These are phyloP conservation scores for Curvularia verruculosa DNA, from an alignment of 2,329 filamentous ascomycete species.

Conservation along the genomic window DNA sequence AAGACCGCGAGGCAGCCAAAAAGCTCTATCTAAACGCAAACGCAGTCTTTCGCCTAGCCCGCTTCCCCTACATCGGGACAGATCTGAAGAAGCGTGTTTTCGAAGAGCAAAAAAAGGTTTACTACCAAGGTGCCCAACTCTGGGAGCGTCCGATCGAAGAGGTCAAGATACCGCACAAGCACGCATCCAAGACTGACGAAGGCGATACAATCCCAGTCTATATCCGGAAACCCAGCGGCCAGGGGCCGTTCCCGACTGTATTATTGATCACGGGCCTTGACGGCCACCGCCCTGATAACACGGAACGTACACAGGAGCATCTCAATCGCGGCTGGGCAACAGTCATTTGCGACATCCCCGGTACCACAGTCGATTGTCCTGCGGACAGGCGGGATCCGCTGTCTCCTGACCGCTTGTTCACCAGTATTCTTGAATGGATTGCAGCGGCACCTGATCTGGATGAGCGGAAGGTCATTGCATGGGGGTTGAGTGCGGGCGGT, in stretches of 20 bases:
- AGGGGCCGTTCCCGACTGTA: constrained; percentile 56
- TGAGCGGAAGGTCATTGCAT: constrained; percentile 55
- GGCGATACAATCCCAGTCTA: constrained; percentile 65
- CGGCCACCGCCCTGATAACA: constrained; percentile 61
- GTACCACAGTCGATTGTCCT: constrained; percentile 61
- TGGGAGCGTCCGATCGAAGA: constrained; percentile 64
- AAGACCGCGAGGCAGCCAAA: constrained; percentile 59
- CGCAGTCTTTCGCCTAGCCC: constrained; percentile 72
- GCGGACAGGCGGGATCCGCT: constrained; percentile 55
- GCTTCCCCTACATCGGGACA: constrained; percentile 66
- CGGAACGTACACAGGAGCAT: constrained; percentile 54
- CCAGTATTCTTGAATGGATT: constrained; percentile 60
- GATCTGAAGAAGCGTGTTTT: constrained; percentile 65
- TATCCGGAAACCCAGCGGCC: constrained; percentile 60
- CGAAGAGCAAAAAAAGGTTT: constrained; percentile 68
- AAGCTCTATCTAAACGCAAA: constrained; percentile 72
- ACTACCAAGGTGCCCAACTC: constrained; percentile 59
- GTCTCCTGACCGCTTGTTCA: constrained; percentile 60
- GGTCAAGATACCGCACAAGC: constrained; percentile 63
- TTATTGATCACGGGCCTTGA: constrained; percentile 64
- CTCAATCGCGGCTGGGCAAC: constrained; percentile 56
- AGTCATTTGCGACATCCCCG: constrained; percentile 62
- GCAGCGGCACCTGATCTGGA: constrained; percentile 54
- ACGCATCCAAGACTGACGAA: constrained; percentile 59
- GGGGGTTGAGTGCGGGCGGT: constrained; percentile 64